Evolutionary conservation across 2,329 filamentous ascomycete species (phyloP), one percentile per base, ranked within the genome.

Genomic region (Tolypocladium sp.): DNA sequence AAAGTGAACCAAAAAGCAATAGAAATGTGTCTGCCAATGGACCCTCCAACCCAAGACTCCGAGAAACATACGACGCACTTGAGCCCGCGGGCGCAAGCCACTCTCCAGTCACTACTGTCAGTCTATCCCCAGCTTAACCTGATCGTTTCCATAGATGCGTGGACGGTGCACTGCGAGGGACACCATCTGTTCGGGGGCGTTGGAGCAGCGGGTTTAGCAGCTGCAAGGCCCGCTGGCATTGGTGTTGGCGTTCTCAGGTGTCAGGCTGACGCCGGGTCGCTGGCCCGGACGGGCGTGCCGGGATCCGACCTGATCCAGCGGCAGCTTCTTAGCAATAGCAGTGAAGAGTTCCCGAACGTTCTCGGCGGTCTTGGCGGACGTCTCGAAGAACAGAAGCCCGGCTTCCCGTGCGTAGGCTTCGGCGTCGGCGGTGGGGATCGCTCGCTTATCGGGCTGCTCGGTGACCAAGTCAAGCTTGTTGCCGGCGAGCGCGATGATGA

Each of bases 401-500:
- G 93, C 92, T 77, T 99, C 94, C 66, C 87, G 88, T 58, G 94
- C 92, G 72, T 99, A 99, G 58, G 92, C 91, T 76, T 97, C 92
- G 65, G 94, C 95, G 68, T 99, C 94, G 66, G 89, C 89, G 27
- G 90, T 89, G 62, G 87, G 73, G 62, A 99, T 94, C 49, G 92
- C 94, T 70, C 94, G 89, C 84, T 97, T 97, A 74, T 97, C 93
- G 55, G 93, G 93, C 72, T 91, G 90, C 71, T 96, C 92, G 63
- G 87, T 92, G 63, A 97, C 94, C 67, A 99, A 80, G 82, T 99
- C 94, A 71, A 96, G 82, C 79, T 99, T 97, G 83, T 99, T 99
- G 63, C 94, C 94, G 57, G 93, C 94, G 51, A 99, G 86, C 54
- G 94, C 94, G 71, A 99, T 99, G 76, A 99, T 92, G 75, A 99